A percentile compares a stretch with the other conserved stretches of the same genome.
phyloP scores from a whole-genome alignment of 2,329 filamentous ascomycete species.

The Trematosphaeria pertusa region DNA sequence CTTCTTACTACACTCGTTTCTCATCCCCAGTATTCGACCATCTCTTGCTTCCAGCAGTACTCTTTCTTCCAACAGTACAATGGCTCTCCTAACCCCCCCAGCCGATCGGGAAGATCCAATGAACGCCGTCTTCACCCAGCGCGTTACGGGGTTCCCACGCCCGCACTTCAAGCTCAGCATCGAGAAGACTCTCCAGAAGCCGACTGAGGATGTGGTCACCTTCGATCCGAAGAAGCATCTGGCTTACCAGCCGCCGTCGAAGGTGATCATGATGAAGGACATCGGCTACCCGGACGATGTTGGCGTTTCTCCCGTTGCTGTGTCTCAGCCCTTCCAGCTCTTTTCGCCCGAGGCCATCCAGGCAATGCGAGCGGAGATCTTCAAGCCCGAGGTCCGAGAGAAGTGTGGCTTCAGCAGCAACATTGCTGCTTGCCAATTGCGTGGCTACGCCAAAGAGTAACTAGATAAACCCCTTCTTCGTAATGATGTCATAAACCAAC shows the following conservation, averaged over 20 bases:
- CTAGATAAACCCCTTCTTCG: slow-evolving; percentile 20
- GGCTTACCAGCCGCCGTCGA: slow-evolving; percentile 57
- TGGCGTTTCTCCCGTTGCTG: slow-evolving; percentile 68
- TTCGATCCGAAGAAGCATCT: slow-evolving; percentile 67
- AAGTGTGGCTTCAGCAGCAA: slow-evolving; percentile 67
- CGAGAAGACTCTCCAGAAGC: slow-evolving; percentile 26
- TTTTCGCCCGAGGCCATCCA: slow-evolving; percentile 68
- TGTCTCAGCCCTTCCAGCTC: slow-evolving; percentile 69
- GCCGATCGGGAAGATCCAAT: slow-evolving; percentile 21
- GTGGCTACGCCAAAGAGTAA: slow-evolving; percentile 64
- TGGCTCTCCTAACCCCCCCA: slow-evolving; percentile 1
- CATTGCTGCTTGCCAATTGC: slow-evolving; percentile 62
- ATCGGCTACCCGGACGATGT: slow-evolving; percentile 62
- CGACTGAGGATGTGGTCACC: slow-evolving; percentile 23
- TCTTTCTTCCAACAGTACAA: background rate
- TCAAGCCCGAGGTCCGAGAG: slow-evolving; percentile 62
- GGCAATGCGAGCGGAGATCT: slow-evolving; percentile 68
- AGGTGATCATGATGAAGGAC: slow-evolving; percentile 67
- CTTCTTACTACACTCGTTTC: too few species aligned
- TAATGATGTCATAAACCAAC: background rate
- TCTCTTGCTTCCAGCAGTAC: too few species aligned
- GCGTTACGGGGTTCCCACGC: slow-evolving; percentile 33
- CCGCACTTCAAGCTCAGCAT: slow-evolving; percentile 44
- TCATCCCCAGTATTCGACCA: too few species aligned
- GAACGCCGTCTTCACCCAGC: slow-evolving; percentile 39